Base-by-base conservation (phyloP, 2,329 filamentous ascomycete species). In the Ascochyta lentis region DNA sequence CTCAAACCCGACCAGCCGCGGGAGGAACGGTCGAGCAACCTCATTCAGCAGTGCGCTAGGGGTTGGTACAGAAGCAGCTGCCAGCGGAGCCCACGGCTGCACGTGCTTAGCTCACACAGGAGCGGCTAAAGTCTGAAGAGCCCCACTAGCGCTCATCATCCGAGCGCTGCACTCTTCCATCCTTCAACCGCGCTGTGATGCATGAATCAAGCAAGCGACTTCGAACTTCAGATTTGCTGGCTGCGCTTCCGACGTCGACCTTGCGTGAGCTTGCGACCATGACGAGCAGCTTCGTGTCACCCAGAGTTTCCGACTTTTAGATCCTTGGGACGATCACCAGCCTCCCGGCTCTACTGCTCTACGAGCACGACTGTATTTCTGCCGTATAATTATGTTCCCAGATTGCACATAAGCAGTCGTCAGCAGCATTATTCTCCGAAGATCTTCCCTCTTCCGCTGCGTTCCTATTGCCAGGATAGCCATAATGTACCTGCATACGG, bases 21-120 rank as follows among this genome's bases (percentile, higher is more conserved):
- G 53, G 26, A 56, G 31, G 37, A 38, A 51, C 48, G 54, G 43
- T 35, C 34, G 38, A 43, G 42, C 42, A 38, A 44, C 42, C 33
- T 5, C 44, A 43, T 51, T 3, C 7, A 43, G 48, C 16, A 52
- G 26, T 29, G 40, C 41, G 37, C 53, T 51, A 52, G 43, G 38
- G 23, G 22, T 6, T 42, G 24, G 24, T 24, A 33, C 35, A 46
- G 42, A 44, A 48, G 43, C 43, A 40, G 40, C 12, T 29, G 40
- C 12, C 22, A 43, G 35, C 37, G 41, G 42, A 47, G 42, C 15
- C 37, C 27, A 31, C 41, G 46, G 52, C 47, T 46, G 23, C 52
- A 46, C 52, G 41, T 55, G 46, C 42, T 40, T 35, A 15, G 16
- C 34, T 41, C 26, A 24, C 15, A 7, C 16, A 49, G 23, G 33